Percentiles rank a stretch among this genome's conserved stretches.
Conservation (phyloP, 1,139 yeast species). For the Magnusiomyces sp. region DNA sequence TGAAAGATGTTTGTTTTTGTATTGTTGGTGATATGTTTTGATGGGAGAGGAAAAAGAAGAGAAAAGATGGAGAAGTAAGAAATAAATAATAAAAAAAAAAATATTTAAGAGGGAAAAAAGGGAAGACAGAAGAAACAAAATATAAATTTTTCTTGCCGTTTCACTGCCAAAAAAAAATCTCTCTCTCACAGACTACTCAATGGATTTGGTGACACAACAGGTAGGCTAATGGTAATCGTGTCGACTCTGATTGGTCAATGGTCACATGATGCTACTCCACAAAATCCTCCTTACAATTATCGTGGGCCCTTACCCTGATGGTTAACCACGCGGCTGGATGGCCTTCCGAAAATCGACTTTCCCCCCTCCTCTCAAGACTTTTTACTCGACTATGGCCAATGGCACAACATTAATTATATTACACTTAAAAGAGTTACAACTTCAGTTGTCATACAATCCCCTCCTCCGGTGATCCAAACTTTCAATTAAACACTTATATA, state of each 20-base stretch:
- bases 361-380: too few species aligned
- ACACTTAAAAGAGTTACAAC: too few species aligned
- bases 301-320: too few species aligned
- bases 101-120: neutral
- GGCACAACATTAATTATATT: too few species aligned
- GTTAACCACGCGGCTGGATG: too few species aligned
- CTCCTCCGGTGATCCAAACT: too few species aligned
- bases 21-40: neutral
- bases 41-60: neutral
- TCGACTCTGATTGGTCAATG: slow-evolving; percentile 1
- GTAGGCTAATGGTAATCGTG: slow-evolving; percentile 1
- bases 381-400: too few species aligned
- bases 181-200: neutral
- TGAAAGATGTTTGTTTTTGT: slow-evolving; percentile 2
- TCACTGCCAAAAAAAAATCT: neutral
- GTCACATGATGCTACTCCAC: neutral
- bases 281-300: too few species aligned
- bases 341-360: too few species aligned
- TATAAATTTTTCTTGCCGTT: neutral
- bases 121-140: neutral
- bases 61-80: slow-evolving; percentile 4
- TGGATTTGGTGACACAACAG: neutral
- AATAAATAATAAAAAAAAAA: slow-evolving; percentile 3
- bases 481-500: too few species aligned
- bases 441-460: too few species aligned